These are phyloP conservation scores for Hordeum vulgare DNA, from an alignment of 176 grass and related monocot genomes.

Conservation along the genomic window DNA sequence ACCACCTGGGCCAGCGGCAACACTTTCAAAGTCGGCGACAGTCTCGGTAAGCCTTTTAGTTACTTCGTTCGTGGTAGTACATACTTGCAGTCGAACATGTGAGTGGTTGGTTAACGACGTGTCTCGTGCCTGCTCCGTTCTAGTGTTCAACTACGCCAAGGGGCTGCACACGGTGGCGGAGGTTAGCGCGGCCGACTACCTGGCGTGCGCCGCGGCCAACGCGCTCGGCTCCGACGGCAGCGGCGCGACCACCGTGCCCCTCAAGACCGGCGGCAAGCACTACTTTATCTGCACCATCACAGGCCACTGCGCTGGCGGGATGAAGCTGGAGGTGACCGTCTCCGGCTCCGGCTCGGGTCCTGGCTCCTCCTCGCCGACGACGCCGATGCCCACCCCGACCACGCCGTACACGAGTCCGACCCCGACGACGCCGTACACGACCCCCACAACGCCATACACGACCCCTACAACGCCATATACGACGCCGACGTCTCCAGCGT, in stretches of 20 bases:
- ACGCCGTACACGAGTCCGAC: conserved; percentile 21
- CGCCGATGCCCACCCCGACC: conserved; percentile 19
- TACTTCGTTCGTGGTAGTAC: no score
- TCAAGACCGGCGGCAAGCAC: conserved; percentile 61
- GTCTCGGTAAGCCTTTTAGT: conserved; percentile 31
- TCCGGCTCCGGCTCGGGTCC: conserved; percentile 12
- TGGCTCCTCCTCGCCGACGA: conserved; percentile 2
- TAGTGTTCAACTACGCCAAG: conserved; percentile 65
- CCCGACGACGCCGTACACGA: not conserved
- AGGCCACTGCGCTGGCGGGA: conserved; percentile 64
- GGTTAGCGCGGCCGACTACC: conserved; percentile 63
- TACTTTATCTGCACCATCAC: conserved; percentile 74
- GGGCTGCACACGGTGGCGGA: conserved; percentile 59
- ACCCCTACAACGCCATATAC: not conserved
- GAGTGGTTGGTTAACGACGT: not conserved
- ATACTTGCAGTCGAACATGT: not conserved
- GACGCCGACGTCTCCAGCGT: conserved; percentile 28
- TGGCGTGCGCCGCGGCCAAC: conserved; percentile 53
- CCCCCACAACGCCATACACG: conserved; percentile 8
- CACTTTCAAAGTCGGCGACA: conserved; percentile 50
- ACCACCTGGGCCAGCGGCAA: conserved; percentile 56
- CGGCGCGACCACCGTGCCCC: conserved; percentile 48
- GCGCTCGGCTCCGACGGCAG: conserved; percentile 50
- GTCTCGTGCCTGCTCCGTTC: not conserved
- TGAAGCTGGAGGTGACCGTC: conserved; percentile 75